Evolutionary conservation across 2,329 filamentous ascomycete genomes (phyloP).

Genomic region (Paraphoma sp.): DNA sequence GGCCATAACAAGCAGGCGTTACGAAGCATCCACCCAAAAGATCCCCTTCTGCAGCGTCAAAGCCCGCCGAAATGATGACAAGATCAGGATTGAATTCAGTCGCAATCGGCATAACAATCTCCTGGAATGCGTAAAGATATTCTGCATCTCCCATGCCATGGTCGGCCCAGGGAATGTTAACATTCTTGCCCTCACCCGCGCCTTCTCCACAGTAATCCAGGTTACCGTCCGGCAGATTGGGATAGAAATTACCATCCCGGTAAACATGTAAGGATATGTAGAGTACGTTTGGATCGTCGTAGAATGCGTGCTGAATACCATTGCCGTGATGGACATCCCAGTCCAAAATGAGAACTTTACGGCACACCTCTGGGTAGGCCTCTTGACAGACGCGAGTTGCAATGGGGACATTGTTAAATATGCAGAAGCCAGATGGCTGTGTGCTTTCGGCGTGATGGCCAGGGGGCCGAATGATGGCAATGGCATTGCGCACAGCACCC

Average conservation of each 20-base stretch:
- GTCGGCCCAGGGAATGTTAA: slow-evolving; percentile 73
- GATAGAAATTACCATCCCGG: slow-evolving; percentile 83
- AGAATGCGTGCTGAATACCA: slow-evolving; percentile 95
- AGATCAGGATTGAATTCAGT: slow-evolving; percentile 92
- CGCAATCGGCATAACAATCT: slow-evolving; percentile 95
- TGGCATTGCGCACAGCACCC: slow-evolving; percentile 87
- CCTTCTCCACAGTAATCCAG: slow-evolving; percentile 66
- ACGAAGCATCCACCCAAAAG: slow-evolving; percentile 93
- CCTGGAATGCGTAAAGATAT: slow-evolving; percentile 95
- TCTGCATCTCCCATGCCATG: slow-evolving; percentile 92
- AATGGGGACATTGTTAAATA: slow-evolving; percentile 97
- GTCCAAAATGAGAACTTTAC: slow-evolving; percentile 91
- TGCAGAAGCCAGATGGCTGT: slow-evolving; percentile 89
- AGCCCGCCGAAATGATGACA: slow-evolving; percentile 93
- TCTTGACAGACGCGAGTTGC: slow-evolving; percentile 86
- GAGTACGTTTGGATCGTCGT: slow-evolving; percentile 89
- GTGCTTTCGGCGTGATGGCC: slow-evolving; percentile 93
- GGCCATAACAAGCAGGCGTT: slow-evolving; percentile 87
- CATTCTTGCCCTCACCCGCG: slow-evolving; percentile 66
- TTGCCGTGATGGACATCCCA: slow-evolving; percentile 87
- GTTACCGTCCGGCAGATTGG: slow-evolving; percentile 65
- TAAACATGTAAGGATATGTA: slow-evolving; percentile 97
- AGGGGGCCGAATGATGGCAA: slow-evolving; percentile 92
- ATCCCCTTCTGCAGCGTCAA: slow-evolving; percentile 93
- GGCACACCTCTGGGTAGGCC: slow-evolving; percentile 79